These are phyloP conservation scores for Trifolium repens DNA, from an alignment of 306 rosid species.

Conservation along the genomic window DNA sequence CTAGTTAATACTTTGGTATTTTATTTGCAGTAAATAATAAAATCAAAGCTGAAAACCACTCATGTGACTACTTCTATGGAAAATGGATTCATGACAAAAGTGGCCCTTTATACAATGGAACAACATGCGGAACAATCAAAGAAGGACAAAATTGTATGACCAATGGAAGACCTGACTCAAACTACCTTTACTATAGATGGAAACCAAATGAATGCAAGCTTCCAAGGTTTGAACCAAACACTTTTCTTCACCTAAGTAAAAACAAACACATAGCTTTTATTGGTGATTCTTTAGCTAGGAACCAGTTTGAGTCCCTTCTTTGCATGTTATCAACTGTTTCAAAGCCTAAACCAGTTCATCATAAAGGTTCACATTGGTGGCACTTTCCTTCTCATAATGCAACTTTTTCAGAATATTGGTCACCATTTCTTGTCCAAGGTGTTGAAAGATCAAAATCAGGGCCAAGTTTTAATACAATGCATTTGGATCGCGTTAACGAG, in stretches of 20 bases:
- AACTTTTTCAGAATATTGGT: constrained; percentile 67
- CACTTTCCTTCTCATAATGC: constrained; percentile 60
- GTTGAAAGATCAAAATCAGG: constrained; percentile 53
- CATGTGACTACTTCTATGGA: constrained; percentile 70
- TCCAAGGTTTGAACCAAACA: constrained; percentile 71
- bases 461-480: constrained; percentile 52
- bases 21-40: constrained; percentile 46
- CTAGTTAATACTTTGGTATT: neutral
- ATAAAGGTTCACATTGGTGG: constrained; percentile 56
- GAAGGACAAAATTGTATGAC: constrained; percentile 66
- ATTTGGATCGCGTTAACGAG: constrained; percentile 62
- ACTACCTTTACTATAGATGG: constrained; percentile 76
- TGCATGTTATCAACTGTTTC: constrained; percentile 67
- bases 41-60: constrained; percentile 29
- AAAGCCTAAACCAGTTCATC: constrained; percentile 54
- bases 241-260: constrained; percentile 54
- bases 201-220: constrained; percentile 61
- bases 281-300: constrained; percentile 82
- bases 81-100: constrained; percentile 59
- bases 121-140: constrained; percentile 63
- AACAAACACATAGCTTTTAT: constrained; percentile 74
- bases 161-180: constrained; percentile 65
- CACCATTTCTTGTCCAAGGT: constrained; percentile 80
- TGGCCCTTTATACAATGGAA: constrained; percentile 71
- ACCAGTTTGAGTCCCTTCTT: constrained; percentile 82